phyloP scores from a whole-genome alignment of 805 yeast species.

The Saccharomyces cerevisiae region DNA sequence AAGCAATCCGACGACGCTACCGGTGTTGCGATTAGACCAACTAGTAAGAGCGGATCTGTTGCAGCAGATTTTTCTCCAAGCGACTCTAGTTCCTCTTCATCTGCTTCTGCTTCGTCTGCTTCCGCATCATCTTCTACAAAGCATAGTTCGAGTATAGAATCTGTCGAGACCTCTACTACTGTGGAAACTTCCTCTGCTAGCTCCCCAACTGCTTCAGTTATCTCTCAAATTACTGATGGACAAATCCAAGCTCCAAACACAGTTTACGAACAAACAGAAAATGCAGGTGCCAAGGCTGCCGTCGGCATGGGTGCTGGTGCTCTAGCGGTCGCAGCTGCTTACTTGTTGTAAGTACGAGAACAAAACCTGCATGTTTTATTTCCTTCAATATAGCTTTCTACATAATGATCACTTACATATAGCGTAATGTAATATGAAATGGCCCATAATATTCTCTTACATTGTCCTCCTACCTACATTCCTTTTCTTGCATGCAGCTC shows the following conservation, averaged over 20 bases:
- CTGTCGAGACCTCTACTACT: constrained; percentile 10
- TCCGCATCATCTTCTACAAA: constrained; percentile 2
- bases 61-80: constrained; percentile 15
- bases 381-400: neutral
- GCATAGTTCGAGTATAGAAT: constrained; percentile 2
- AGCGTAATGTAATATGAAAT: neutral
- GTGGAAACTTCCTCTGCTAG: constrained; percentile 19
- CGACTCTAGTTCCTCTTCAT: constrained; percentile 4
- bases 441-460: neutral
- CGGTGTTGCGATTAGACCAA: constrained; percentile 11
- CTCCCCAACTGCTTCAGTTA: constrained; percentile 3
- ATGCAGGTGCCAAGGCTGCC: constrained; percentile 24
- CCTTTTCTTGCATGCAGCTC: neutral
- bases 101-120: constrained; percentile 4
- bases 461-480: neutral
- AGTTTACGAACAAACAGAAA: constrained; percentile 9
- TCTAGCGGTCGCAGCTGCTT: constrained; percentile 13
- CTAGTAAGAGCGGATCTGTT: constrained; percentile 7
- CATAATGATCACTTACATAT: neutral
- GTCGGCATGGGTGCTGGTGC: constrained; percentile 21
- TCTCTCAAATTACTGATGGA: constrained; percentile 11
- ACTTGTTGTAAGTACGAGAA: constrained; percentile 5
- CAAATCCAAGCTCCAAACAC: constrained; percentile 11
- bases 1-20: constrained; percentile 19
- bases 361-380: neutral